phyloP scores from a whole-genome alignment of 352 stramenopile species.

The Globisporangium paddicum region DNA sequence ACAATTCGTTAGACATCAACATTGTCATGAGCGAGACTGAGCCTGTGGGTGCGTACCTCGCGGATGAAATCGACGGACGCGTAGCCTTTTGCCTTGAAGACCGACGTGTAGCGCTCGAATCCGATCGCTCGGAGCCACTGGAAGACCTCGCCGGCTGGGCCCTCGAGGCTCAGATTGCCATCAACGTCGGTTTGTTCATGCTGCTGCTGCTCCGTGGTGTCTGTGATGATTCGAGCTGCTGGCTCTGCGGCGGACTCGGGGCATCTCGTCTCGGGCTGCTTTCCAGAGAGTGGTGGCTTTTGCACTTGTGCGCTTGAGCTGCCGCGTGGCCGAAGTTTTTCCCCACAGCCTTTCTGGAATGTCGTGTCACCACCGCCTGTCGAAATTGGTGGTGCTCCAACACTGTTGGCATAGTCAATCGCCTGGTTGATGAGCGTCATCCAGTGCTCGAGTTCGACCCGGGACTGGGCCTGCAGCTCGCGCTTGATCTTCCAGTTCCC shows the following conservation, averaged over 20 bases:
- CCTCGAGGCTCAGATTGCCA: slow-evolving; percentile 11
- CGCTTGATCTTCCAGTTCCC: slow-evolving; percentile 80
- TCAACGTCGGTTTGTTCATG: slow-evolving; percentile 9
- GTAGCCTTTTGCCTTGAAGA: slow-evolving; percentile 79
- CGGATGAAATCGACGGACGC: slow-evolving; percentile 78
- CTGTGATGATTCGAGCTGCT: slow-evolving; percentile 18
- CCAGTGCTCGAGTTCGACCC: slow-evolving; percentile 61
- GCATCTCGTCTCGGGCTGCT: slow-evolving; percentile 12
- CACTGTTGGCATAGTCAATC: slow-evolving; percentile 72
- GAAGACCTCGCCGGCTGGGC: slow-evolving; percentile 65
- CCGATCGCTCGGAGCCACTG: slow-evolving; percentile 65
- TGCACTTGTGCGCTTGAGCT: background rate
- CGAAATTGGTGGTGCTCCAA: background rate
- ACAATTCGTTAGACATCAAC: background rate
- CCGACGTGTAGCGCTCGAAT: slow-evolving; percentile 48
- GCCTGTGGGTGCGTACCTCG: slow-evolving; percentile 68
- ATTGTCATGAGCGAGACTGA: background rate
- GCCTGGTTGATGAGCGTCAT: slow-evolving; percentile 69
- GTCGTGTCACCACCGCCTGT: background rate
- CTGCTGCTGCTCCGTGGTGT: slow-evolving; percentile 26
- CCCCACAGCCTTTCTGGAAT: background rate
- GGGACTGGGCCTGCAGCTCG: slow-evolving; percentile 60
- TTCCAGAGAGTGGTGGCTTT: slow-evolving; percentile 4
- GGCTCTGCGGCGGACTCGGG: slow-evolving; percentile 3
- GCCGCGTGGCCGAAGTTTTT: background rate